Percentiles rank a stretch among this genome's conserved stretches.
These are phyloP conservation scores for Fusarium caatingaense DNA, from an alignment of 2,329 filamentous ascomycete genomes.

Conservation along the genomic window DNA sequence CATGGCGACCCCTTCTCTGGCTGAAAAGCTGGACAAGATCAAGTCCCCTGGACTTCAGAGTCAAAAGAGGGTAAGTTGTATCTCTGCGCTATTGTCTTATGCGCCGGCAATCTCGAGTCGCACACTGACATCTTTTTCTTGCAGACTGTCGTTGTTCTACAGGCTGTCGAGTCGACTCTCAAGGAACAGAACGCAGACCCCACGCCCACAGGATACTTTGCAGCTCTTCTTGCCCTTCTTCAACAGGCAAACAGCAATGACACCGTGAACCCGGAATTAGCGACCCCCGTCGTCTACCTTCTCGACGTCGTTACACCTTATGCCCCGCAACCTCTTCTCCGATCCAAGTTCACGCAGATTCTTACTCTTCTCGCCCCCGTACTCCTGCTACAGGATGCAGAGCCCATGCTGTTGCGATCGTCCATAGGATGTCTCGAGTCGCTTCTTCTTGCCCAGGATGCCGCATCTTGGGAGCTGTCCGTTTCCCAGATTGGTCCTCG, in stretches of 20 bases:
- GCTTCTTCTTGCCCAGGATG: conserved; percentile 89
- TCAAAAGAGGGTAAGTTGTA: conserved; percentile 80
- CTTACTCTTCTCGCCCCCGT: conserved; percentile 87
- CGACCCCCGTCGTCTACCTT: conserved; percentile 90
- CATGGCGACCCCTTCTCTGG: conserved; percentile 67
- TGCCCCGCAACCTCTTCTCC: conserved; percentile 86
- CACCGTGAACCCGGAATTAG: conserved; percentile 82
- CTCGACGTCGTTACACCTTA: conserved; percentile 91
- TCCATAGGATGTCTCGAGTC: conserved; percentile 95
- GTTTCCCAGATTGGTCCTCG: conserved; percentile 86
- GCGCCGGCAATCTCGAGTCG: conserved; percentile 15
- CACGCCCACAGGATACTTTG: conserved; percentile 93
- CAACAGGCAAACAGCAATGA: conserved; percentile 77
- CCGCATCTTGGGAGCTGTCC: conserved; percentile 86
- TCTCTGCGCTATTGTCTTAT: neutral
- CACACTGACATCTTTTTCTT: conserved; percentile 22
- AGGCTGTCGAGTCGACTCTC: conserved; percentile 92
- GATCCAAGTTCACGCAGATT: conserved; percentile 95
- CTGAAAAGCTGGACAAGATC: conserved; percentile 97
- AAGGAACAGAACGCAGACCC: conserved; percentile 86
- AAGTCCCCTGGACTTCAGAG: conserved; percentile 96
- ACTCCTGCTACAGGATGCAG: conserved; percentile 81
- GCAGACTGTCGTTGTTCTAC: conserved; percentile 86
- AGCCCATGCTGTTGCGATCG: conserved; percentile 85
- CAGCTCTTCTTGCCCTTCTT: conserved; percentile 89